Percentiles rank a stretch among this genome's conserved stretches.
These are phyloP conservation scores for Debaryomyces nepalensis DNA, from an alignment of 1,139 yeast species.

Conservation along the genomic window DNA sequence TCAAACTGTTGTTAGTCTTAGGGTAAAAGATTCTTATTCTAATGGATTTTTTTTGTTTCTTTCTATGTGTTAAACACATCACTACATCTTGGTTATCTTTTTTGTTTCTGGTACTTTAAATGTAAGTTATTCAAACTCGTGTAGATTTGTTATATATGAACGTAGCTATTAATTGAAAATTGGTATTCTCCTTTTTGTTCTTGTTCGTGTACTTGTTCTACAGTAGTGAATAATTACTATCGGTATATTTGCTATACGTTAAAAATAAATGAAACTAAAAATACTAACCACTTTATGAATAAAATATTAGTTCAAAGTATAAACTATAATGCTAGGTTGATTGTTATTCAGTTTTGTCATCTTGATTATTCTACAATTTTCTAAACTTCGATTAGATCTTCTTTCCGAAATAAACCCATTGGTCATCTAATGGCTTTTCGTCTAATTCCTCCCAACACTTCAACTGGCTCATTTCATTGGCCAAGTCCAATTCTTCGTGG, in stretches of 20 bases:
- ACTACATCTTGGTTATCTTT: neutral
- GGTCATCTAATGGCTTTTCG: slow-evolving; percentile 72
- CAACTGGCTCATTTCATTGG: slow-evolving; percentile 68
- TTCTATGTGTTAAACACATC: neutral
- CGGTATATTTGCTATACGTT: slow-evolving; percentile 5
- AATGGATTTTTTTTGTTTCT: slow-evolving; percentile 4
- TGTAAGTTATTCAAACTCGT: slow-evolving; percentile 1
- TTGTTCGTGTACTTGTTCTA: too few species aligned
- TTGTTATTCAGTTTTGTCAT: neutral
- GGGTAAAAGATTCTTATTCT: neutral
- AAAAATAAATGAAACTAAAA: slow-evolving; percentile 3
- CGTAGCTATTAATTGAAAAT: slow-evolving; percentile 3
- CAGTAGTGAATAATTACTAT: too few species aligned
- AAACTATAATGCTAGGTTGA: slow-evolving; percentile 8
- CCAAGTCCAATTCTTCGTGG: slow-evolving; percentile 74
- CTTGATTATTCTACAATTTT: slow-evolving; percentile 4
- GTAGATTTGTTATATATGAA: slow-evolving; percentile 6
- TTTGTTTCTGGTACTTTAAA: neutral
- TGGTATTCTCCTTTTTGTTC: too few species aligned
- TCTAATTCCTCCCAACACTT: slow-evolving; percentile 70
- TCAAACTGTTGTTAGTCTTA: slow-evolving; percentile 43
- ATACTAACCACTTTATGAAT: slow-evolving; percentile 4
- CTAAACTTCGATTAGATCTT: slow-evolving; percentile 38
- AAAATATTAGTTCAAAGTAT: slow-evolving; percentile 1
- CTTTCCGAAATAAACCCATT: slow-evolving; percentile 73